A percentile compares a stretch with the other conserved stretches of the same genome.
phyloP scores from a whole-genome alignment of 2,329 filamentous ascomycete species.

The Fusarium foetens region DNA sequence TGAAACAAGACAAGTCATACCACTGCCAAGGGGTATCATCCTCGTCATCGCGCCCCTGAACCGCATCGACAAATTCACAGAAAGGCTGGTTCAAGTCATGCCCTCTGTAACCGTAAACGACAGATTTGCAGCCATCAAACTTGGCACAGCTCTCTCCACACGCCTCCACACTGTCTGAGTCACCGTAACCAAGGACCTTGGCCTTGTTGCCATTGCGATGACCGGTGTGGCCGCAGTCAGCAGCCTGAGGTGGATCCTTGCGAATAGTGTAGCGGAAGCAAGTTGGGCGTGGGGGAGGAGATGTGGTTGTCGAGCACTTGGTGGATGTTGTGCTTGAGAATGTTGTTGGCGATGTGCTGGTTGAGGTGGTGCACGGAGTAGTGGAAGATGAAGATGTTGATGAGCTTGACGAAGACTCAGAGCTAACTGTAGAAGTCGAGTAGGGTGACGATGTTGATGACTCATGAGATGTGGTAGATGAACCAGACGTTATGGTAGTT shows the following conservation, averaged over 20 bases:
- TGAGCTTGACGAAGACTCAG: neutral
- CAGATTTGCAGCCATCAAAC: constrained; percentile 13
- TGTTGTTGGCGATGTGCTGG: neutral
- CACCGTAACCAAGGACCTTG: constrained; percentile 23
- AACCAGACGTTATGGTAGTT: neutral
- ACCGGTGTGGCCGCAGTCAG: constrained; percentile 20
- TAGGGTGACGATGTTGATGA: neutral
- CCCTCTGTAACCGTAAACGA: constrained; percentile 24
- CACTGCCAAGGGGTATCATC: constrained; percentile 28
- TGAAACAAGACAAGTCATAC: constrained; percentile 31
- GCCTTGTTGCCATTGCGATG: constrained; percentile 12
- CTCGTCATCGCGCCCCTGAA: constrained; percentile 7
- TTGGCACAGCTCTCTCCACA: constrained; percentile 30
- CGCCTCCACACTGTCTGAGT: constrained; percentile 22
- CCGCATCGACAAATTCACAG: constrained; percentile 19
- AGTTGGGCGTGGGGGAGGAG: constrained; percentile 8
- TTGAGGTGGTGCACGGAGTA: neutral
- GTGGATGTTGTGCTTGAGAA: neutral
- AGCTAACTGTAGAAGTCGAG: neutral
- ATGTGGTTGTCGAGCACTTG: neutral
- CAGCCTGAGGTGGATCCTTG: neutral
- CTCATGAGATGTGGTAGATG: neutral
- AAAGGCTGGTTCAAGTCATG: constrained; percentile 28
- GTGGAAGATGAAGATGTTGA: neutral
- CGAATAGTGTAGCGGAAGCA: constrained; percentile 32